A percentile compares a stretch with the other conserved stretches of the same genome.
Evolutionary conservation across 805 yeast species (phyloP).

Genomic region (Candida broadrunensis): DNA sequence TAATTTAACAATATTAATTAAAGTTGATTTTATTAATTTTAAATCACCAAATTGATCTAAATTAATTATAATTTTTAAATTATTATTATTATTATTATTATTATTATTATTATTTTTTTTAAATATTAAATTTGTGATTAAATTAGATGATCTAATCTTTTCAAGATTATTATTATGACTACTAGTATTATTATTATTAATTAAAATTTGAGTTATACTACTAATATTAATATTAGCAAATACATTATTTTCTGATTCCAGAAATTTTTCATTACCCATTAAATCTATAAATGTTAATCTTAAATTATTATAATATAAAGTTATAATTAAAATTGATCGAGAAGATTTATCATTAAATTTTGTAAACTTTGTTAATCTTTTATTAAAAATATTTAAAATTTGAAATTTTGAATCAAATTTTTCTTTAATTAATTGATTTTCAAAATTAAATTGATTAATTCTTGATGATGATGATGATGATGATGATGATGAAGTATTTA

Average conservation of each 20-base stretch:
- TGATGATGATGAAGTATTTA: neutral
- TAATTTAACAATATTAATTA: constrained; percentile 21
- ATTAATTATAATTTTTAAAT: constrained; percentile 21
- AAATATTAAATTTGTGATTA: constrained; percentile 25
- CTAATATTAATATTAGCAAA: constrained; percentile 26
- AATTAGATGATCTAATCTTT: constrained; percentile 24
- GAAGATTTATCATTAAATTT: constrained; percentile 16
- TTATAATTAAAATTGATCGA: constrained; percentile 24
- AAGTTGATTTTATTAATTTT: constrained; percentile 21
- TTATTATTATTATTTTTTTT: constrained; percentile 8
- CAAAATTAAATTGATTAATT: constrained; percentile 4
- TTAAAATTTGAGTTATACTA: constrained; percentile 24
- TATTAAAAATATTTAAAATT: constrained; percentile 12
- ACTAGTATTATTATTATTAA: constrained; percentile 3
- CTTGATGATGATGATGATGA: neutral
- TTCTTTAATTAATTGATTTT: constrained; percentile 12
- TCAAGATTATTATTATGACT: constrained; percentile 3
- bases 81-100: neutral
- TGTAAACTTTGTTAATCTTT: constrained; percentile 18
- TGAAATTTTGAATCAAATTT: constrained; percentile 5
- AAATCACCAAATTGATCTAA: constrained; percentile 24
- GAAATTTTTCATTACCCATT: constrained; percentile 28
- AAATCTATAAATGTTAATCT: constrained; percentile 23
- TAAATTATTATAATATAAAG: constrained; percentile 16
- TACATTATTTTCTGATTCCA: constrained; percentile 2